phyloP scores from a whole-genome alignment of 352 stramenopile species.

The Phytopythium montanum region DNA sequence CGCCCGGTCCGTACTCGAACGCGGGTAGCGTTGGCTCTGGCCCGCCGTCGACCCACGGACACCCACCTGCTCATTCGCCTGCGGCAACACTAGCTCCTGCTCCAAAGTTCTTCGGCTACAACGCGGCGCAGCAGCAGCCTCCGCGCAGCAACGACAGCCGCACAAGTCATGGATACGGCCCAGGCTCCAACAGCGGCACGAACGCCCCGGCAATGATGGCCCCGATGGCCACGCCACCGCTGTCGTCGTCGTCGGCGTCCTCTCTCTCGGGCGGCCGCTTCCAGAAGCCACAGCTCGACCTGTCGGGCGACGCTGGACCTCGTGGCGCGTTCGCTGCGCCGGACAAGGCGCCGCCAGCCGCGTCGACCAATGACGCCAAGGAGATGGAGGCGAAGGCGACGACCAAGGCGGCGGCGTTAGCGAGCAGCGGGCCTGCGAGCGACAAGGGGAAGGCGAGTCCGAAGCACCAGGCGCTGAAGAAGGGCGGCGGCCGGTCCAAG shows the following conservation, averaged over 20 bases:
- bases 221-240: constrained; percentile 4
- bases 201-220: constrained; percentile 8
- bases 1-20: constrained; percentile 3
- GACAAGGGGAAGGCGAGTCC: constrained; percentile 72
- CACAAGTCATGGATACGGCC: constrained; percentile 13
- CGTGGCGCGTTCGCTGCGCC: constrained; percentile 14
- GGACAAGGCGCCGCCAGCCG: constrained; percentile 11
- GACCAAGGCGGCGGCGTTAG: constrained; percentile 12
- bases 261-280: constrained; percentile 1
- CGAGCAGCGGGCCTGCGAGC: constrained; percentile 47
- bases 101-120: constrained; percentile 8
- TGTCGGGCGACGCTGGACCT: constrained; percentile 39
- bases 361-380: constrained; percentile 12
- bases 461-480: constrained; percentile 63
- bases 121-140: constrained; percentile 19
- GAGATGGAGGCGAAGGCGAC: constrained; percentile 16
- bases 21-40: constrained; percentile 6
- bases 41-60: constrained; percentile 13
- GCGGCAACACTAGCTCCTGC: background rate
- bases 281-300: constrained; percentile 37
- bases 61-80: constrained; percentile 9
- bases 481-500: constrained; percentile 55
- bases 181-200: constrained; percentile 1
- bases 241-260: background rate
- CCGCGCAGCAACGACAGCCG: constrained; percentile 32